Percentiles rank a stretch among this genome's conserved stretches.
phyloP scores from a whole-genome alignment of 2,329 filamentous ascomycete genomes.

The Amauroascus niger region DNA sequence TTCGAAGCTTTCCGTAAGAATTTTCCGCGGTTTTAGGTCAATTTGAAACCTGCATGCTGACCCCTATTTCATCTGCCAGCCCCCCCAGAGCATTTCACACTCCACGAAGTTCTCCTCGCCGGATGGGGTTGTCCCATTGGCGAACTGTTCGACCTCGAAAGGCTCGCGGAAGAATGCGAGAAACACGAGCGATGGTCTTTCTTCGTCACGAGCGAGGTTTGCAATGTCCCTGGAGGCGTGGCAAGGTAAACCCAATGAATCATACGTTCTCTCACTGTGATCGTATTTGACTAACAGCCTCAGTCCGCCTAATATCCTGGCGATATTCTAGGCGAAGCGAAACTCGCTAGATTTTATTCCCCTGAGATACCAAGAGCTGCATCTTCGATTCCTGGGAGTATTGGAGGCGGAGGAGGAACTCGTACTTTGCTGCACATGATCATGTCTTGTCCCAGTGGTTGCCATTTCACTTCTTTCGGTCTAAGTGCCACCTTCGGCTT shows the following conservation, averaged over 20 bases:
- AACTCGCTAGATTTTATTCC: background rate
- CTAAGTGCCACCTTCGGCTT: slow-evolving; percentile 52
- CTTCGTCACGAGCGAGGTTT: slow-evolving; percentile 42
- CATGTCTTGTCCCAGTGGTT: slow-evolving; percentile 70
- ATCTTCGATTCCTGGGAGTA: slow-evolving; percentile 17
- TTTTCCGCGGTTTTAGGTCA: background rate
- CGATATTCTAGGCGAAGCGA: slow-evolving; percentile 15
- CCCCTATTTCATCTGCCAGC: background rate
- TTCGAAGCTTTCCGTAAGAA: slow-evolving; percentile 39
- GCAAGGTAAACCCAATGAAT: slow-evolving; percentile 12
- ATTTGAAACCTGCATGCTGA: background rate
- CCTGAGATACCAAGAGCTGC: slow-evolving; percentile 14
- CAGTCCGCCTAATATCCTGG: slow-evolving; percentile 17
- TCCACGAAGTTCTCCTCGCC: slow-evolving; percentile 43
- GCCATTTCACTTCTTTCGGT: slow-evolving; percentile 60
- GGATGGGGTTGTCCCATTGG: slow-evolving; percentile 45
- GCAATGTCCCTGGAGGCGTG: slow-evolving; percentile 43
- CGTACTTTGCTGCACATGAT: slow-evolving; percentile 63
- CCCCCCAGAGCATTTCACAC: slow-evolving; percentile 11
- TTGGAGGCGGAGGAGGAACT: slow-evolving; percentile 14
- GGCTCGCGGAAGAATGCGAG: slow-evolving; percentile 31
- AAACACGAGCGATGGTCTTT: slow-evolving; percentile 40
- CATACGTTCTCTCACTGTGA: background rate
- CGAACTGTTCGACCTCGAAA: slow-evolving; percentile 41
- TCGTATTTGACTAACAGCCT: background rate